Conservation (phyloP, 2,329 filamentous ascomycete genomes). For the Fusarium sororula region DNA sequence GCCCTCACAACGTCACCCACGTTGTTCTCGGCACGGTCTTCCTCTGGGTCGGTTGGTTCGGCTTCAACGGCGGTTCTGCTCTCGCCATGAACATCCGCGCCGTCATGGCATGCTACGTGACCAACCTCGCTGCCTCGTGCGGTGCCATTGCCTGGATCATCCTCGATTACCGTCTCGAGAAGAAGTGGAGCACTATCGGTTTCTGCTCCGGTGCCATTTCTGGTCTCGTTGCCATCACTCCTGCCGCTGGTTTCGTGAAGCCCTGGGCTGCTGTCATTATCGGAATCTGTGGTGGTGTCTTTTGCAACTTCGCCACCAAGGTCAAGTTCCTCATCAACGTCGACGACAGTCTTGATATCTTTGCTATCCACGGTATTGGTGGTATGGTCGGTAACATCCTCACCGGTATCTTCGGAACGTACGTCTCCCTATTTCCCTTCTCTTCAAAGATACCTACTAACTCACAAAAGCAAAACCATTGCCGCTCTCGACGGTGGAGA, state of each 20-base stretch:
- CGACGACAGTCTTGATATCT: conserved; percentile 89
- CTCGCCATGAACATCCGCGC: conserved; percentile 85
- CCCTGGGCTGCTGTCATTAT: conserved; percentile 68
- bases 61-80: conserved; percentile 91
- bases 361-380: conserved; percentile 87
- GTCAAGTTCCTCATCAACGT: conserved; percentile 78
- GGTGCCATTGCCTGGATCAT: conserved; percentile 86
- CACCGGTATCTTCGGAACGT: conserved; percentile 81
- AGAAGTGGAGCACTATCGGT: conserved; percentile 92
- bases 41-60: conserved; percentile 96
- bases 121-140: conserved; percentile 84
- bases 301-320: conserved; percentile 89
- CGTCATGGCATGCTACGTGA: conserved; percentile 88
- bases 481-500: conserved; percentile 76
- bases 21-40: conserved; percentile 78
- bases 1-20: conserved; percentile 78
- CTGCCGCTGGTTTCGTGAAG: conserved; percentile 83
- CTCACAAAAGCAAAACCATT: conserved; percentile 67
- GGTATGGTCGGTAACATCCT: conserved; percentile 83
- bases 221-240: conserved; percentile 87
- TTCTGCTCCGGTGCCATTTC: conserved; percentile 92
- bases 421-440: conserved; percentile 43
- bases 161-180: conserved; percentile 89
- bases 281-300: conserved; percentile 67
- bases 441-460: conserved; percentile 24